Percentiles rank a stretch among this genome's conserved stretches.
Conservation (phyloP, 2,329 filamentous ascomycete species). For the Fusarium praegraminearum region DNA sequence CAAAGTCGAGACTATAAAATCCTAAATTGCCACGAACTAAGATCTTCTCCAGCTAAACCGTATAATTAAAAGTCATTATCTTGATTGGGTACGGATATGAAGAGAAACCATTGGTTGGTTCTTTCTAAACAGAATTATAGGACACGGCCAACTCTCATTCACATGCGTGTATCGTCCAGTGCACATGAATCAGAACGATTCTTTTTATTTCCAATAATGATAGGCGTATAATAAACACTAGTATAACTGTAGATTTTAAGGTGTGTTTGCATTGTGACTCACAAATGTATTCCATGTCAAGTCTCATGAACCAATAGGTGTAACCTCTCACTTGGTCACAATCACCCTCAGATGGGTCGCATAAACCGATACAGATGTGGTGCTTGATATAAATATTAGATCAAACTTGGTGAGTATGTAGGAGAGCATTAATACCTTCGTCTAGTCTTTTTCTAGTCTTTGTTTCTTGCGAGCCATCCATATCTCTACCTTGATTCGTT, state of each 20-base stretch:
- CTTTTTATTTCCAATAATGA: not conserved
- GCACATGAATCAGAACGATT: not conserved
- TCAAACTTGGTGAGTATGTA: too few species aligned
- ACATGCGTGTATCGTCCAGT: not conserved
- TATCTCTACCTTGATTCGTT: not conserved
- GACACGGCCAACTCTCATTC: not conserved
- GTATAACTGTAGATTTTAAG: not conserved
- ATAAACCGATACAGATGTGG: too few species aligned
- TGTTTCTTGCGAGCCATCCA: not conserved
- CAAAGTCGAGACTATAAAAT: not conserved
- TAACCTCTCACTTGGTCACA: not conserved
- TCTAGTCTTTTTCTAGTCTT: too few species aligned
- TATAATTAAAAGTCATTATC: not conserved
- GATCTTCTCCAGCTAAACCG: not conserved
- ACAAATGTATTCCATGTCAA: not conserved
- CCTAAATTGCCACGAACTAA: slow-evolving; percentile 1
- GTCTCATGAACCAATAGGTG: not conserved
- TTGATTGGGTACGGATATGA: not conserved
- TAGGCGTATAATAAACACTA: not conserved
- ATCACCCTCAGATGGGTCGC: not conserved
- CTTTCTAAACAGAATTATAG: not conserved
- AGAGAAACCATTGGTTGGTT: not conserved
- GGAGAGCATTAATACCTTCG: too few species aligned
- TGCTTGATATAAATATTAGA: too few species aligned
- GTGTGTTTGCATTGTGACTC: not conserved